A percentile compares a stretch with the other conserved stretches of the same genome.
Evolutionary conservation across 2,329 filamentous ascomycete genomes (phyloP).

Genomic region (Alternaria triticimaculans): DNA sequence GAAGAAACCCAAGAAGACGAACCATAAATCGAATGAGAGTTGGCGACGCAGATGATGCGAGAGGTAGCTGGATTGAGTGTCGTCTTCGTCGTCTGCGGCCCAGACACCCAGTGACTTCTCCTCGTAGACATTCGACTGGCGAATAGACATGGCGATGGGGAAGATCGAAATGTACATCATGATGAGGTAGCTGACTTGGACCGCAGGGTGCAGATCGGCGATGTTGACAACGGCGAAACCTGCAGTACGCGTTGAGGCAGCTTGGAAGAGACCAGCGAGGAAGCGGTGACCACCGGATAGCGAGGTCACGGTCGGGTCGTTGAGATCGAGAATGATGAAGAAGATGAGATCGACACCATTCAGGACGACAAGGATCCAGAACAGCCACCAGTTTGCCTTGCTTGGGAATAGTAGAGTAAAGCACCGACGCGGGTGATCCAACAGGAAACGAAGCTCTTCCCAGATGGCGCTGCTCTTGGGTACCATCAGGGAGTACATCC

Average conservation of each 20-base stretch:
- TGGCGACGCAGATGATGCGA: slow-evolving; percentile 90
- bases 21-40: slow-evolving; percentile 97
- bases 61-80: slow-evolving; percentile 78
- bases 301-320: slow-evolving; percentile 70
- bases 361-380: slow-evolving; percentile 80
- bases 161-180: slow-evolving; percentile 99
- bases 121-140: slow-evolving; percentile 94
- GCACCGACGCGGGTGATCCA: slow-evolving; percentile 94
- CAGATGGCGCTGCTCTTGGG: slow-evolving; percentile 73
- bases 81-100: slow-evolving; percentile 56
- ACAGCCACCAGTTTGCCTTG: slow-evolving; percentile 93
- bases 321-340: slow-evolving; percentile 89
- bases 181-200: slow-evolving; percentile 92
- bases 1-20: slow-evolving; percentile 91
- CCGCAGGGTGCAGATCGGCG: slow-evolving; percentile 80
- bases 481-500: slow-evolving; percentile 73
- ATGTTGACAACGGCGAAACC: slow-evolving; percentile 86
- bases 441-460: slow-evolving; percentile 88
- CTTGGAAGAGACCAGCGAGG: slow-evolving; percentile 88
- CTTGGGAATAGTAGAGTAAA: slow-evolving; percentile 94
- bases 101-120: slow-evolving; percentile 85
- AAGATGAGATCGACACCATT: slow-evolving; percentile 88
- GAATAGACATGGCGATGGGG: slow-evolving; percentile 93
- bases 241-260: slow-evolving; percentile 85
- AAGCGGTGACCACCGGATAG: slow-evolving; percentile 78